Evolutionary conservation across 2,329 filamentous ascomycete species (phyloP).

Genomic region (Neonectria coccinea): DNA sequence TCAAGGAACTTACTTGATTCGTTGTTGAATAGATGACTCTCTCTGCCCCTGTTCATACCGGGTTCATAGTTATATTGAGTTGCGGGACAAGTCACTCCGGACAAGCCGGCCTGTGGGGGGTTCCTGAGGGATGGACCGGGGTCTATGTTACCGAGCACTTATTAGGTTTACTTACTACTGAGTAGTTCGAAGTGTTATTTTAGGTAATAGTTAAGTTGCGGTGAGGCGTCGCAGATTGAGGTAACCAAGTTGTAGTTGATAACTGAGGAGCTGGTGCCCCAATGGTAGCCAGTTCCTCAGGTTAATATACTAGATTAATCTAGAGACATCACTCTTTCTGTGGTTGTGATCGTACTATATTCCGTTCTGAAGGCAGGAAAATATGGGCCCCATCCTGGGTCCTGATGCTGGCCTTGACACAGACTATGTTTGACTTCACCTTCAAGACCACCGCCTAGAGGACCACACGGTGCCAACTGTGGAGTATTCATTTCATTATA

Average conservation of each 20-base stretch:
- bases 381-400: not conserved
- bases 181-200: not conserved
- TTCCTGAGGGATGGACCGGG: not conserved
- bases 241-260: slow-evolving; percentile 1
- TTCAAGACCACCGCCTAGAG: not conserved
- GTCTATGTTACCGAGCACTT: not conserved
- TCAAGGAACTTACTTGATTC: not conserved
- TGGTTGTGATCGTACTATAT: not conserved
- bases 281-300: not conserved
- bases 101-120: not conserved
- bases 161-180: not conserved
- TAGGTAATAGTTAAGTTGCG: not conserved
- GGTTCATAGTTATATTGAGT: not conserved
- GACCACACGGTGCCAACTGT: not conserved
- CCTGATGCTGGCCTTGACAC: not conserved
- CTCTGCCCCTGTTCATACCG: not conserved
- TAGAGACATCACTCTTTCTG: not conserved
- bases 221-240: not conserved
- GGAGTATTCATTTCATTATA: slow-evolving; percentile 8
- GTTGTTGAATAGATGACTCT: not conserved
- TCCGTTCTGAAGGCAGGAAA: not conserved
- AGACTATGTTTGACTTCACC: not conserved
- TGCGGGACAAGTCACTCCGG: not conserved
- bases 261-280: not conserved
- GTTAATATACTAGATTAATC: not conserved